phyloP scores from a whole-genome alignment of 768 basidiomycete genomes.

The Mycena latifolia region DNA sequence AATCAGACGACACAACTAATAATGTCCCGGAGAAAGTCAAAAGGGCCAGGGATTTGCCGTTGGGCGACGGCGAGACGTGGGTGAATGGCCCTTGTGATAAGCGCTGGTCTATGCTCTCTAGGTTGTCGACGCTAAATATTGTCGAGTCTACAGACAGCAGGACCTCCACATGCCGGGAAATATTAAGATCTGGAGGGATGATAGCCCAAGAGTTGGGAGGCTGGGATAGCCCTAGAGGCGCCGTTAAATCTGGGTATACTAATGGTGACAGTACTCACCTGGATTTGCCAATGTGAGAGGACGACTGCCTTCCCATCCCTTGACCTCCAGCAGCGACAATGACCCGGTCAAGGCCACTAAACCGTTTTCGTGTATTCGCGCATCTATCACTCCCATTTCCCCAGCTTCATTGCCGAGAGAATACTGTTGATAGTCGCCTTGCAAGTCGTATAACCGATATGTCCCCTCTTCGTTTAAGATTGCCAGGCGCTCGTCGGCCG shows the following conservation, averaged over 20 bases:
- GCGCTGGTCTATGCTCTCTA: constrained; percentile 91
- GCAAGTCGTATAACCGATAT: constrained; percentile 91
- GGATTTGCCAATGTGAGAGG: constrained; percentile 80
- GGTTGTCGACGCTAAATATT: constrained; percentile 87
- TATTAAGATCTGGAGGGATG: constrained; percentile 90
- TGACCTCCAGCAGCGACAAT: constrained; percentile 84
- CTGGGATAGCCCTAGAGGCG: constrained; percentile 71
- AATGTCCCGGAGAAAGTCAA: constrained; percentile 79
- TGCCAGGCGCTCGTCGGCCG: constrained; percentile 82
- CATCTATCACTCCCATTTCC: constrained; percentile 88
- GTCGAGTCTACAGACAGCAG: constrained; percentile 85
- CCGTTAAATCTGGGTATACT: constrained; percentile 9
- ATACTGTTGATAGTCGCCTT: constrained; percentile 87
- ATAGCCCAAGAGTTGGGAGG: constrained; percentile 90
- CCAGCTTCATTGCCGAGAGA: constrained; percentile 87
- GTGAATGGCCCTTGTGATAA: constrained; percentile 91
- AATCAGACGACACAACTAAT: constrained; percentile 97
- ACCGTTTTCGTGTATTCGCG: constrained; percentile 88
- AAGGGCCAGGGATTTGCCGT: constrained; percentile 92
- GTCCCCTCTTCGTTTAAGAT: constrained; percentile 93
- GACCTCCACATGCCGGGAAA: constrained; percentile 92
- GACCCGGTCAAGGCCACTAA: constrained; percentile 87
- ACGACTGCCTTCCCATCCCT: constrained; percentile 87
- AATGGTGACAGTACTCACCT: constrained; percentile 58
- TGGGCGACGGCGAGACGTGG: constrained; percentile 90